phyloP scores from a whole-genome alignment of 192 early-diverging fungal species.

The Endogone sp. region DNA sequence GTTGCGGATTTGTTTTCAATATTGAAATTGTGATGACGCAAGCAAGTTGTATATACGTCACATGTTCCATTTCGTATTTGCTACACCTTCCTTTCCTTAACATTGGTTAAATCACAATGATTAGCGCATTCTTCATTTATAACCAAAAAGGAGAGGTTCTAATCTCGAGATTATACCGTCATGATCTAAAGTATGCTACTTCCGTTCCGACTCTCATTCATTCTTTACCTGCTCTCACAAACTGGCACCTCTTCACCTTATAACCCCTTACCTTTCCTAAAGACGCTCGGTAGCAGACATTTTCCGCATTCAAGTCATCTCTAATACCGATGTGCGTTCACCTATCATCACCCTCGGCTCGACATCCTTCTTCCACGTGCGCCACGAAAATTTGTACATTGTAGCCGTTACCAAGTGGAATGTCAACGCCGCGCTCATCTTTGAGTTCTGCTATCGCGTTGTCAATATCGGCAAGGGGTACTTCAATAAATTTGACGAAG shows the following conservation, averaged over 20 bases:
- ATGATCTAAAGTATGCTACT: conserved; percentile 82
- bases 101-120: too few relatives aligned
- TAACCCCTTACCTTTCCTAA: neutral
- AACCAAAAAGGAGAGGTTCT: conserved; percentile 99
- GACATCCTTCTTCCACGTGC: conserved; percentile 93
- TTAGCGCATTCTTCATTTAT: conserved; percentile 94
- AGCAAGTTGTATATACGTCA: too few relatives aligned
- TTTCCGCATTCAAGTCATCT: conserved; percentile 96
- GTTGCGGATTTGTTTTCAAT: too few relatives aligned
- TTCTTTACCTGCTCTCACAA: conserved; percentile 3
- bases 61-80: too few relatives aligned
- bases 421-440: conserved; percentile 75
- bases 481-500: conserved; percentile 82
- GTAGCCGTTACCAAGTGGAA: conserved; percentile 80
- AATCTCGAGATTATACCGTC: conserved; percentile 91
- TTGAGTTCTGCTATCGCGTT: conserved; percentile 74
- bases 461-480: conserved; percentile 71
- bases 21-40: too few relatives aligned
- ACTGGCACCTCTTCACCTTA: neutral
- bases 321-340: conserved; percentile 78
- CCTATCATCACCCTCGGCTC: conserved; percentile 90
- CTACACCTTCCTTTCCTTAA: too few relatives aligned
- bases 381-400: conserved; percentile 94
- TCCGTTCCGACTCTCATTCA: neutral
- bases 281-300: conserved; percentile 93